These are phyloP conservation scores for Tripidium arundinaceum DNA, from an alignment of 202 grass and related monocot species.

Conservation along the genomic window DNA sequence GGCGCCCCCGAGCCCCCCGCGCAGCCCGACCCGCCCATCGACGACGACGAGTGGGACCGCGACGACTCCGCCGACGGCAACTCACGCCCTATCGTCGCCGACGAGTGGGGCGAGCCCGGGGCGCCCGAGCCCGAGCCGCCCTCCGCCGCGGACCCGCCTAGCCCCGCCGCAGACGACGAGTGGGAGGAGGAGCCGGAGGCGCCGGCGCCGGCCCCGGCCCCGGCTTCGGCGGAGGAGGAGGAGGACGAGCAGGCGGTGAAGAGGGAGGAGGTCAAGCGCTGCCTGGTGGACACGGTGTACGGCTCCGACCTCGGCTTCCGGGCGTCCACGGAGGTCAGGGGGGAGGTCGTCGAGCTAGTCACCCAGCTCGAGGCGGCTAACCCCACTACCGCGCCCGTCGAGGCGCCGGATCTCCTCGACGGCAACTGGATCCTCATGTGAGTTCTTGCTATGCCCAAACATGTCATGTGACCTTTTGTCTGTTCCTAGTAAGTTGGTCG, in stretches of 20 bases:
- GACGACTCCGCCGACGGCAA: slow-evolving; percentile 8
- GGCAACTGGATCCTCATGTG: slow-evolving; percentile 93
- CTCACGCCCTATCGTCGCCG: slow-evolving; percentile 30
- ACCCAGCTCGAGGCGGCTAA: slow-evolving; percentile 77
- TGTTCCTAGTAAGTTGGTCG: neutral
- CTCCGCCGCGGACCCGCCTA: slow-evolving; percentile 53
- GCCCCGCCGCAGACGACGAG: slow-evolving; percentile 48
- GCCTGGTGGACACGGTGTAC: slow-evolving; percentile 71
- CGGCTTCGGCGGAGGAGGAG: neutral
- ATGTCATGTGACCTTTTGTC: neutral
- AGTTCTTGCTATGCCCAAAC: slow-evolving; percentile 19
- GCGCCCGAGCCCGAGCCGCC: slow-evolving; percentile 38
- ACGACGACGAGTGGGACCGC: slow-evolving; percentile 72
- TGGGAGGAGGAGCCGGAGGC: slow-evolving; percentile 43
- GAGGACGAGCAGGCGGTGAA: slow-evolving; percentile 30
- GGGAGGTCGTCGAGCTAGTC: slow-evolving; percentile 79
- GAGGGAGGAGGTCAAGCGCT: slow-evolving; percentile 67
- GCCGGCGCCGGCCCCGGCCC: neutral
- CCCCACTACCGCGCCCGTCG: slow-evolving; percentile 54
- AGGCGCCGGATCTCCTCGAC: slow-evolving; percentile 67
- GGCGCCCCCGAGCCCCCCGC: slow-evolving; percentile 20
- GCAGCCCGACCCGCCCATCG: slow-evolving; percentile 37
- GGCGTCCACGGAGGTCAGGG: slow-evolving; percentile 68
- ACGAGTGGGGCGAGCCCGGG: slow-evolving; percentile 78
- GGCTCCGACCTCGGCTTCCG: slow-evolving; percentile 70